phyloP scores from a whole-genome alignment of 352 stramenopile species.

The Phytophthora foliorum region DNA sequence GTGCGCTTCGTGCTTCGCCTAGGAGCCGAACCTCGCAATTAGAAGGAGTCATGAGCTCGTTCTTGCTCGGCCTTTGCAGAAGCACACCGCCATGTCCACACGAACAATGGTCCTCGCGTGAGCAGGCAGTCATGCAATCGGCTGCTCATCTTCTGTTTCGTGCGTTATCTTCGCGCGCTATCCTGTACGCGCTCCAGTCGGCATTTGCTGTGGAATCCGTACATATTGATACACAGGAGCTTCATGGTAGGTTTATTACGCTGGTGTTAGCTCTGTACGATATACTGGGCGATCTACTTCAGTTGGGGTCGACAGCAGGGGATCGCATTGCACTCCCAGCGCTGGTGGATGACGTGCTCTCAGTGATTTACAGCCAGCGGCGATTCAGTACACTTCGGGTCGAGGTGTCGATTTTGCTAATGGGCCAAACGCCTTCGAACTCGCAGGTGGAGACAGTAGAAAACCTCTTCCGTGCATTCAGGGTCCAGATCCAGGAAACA shows the following conservation, averaged over 20 bases:
- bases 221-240: background rate
- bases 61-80: conserved; percentile 1
- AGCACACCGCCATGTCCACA: background rate
- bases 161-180: conserved; percentile 5
- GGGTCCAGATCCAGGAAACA: conserved; percentile 9
- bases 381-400: conserved; percentile 23
- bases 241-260: conserved; percentile 13
- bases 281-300: conserved; percentile 4
- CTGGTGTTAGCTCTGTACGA: conserved; percentile 23
- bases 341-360: conserved; percentile 49
- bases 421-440: background rate
- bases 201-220: background rate
- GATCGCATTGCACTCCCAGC: conserved; percentile 9
- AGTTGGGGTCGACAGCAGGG: background rate
- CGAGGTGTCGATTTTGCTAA: conserved; percentile 12
- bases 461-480: conserved; percentile 15
- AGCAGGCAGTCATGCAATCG: background rate
- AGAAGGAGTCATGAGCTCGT: conserved; percentile 11
- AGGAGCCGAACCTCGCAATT: background rate
- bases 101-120: background rate
- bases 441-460: conserved; percentile 6
- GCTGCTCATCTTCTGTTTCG: conserved; percentile 20
- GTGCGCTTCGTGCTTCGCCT: background rate
- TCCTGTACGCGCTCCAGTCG: conserved; percentile 11
- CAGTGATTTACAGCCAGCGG: conserved; percentile 30